phyloP scores from a whole-genome alignment of 2,329 filamentous ascomycete genomes.

The Pseudocercospora pini-densiflorae region DNA sequence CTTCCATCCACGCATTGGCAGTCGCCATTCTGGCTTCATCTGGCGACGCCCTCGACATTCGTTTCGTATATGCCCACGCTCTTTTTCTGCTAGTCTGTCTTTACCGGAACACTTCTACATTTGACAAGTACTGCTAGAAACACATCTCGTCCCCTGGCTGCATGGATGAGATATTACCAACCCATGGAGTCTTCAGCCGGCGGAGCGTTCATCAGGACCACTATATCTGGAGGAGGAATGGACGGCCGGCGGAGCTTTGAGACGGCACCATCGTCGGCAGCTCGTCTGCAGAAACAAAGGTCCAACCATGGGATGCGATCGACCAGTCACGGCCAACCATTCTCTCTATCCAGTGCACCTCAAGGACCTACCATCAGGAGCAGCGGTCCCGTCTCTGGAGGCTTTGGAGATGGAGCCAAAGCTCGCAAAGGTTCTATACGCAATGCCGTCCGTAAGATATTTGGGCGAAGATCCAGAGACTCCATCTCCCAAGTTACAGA shows the following conservation, averaged over 20 bases:
- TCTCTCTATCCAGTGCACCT: slow-evolving; percentile 18
- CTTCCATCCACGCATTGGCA: slow-evolving; percentile 2
- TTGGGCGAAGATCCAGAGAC: slow-evolving; percentile 40
- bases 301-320: slow-evolving; percentile 29
- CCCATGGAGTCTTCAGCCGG: slow-evolving; percentile 1
- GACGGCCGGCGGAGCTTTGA: slow-evolving; percentile 28
- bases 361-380: slow-evolving; percentile 11
- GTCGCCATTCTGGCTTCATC: slow-evolving; percentile 5
- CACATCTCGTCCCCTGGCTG: neutral
- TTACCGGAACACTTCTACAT: neutral
- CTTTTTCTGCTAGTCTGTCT: slow-evolving; percentile 8
- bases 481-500: slow-evolving; percentile 22
- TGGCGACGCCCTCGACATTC: slow-evolving; percentile 12
- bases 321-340: slow-evolving; percentile 28
- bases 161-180: slow-evolving; percentile 1
- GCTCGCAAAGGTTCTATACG: slow-evolving; percentile 41
- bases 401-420: slow-evolving; percentile 25
- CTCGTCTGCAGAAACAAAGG: slow-evolving; percentile 32
- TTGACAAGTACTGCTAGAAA: neutral
- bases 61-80: slow-evolving; percentile 9
- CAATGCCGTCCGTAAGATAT: slow-evolving; percentile 43
- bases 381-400: slow-evolving; percentile 15
- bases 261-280: slow-evolving; percentile 14
- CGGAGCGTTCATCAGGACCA: neutral
- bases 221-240: slow-evolving; percentile 14